phyloP scores from a whole-genome alignment of 2,329 filamentous ascomycete genomes.

The Thermothelomyces thermophilus region DNA sequence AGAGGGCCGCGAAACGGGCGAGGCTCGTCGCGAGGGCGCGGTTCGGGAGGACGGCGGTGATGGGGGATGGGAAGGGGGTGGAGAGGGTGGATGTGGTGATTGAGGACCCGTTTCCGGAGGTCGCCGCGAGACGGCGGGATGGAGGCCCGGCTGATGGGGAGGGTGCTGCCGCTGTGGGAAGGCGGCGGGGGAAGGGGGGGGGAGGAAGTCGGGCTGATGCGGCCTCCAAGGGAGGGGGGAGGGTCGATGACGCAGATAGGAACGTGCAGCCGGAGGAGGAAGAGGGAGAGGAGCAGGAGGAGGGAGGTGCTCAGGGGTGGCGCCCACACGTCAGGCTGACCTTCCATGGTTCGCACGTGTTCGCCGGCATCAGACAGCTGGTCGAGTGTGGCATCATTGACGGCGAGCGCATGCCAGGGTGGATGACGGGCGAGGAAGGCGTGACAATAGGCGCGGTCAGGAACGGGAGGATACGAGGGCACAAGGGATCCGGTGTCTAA shows the following conservation, averaged over 20 bases:
- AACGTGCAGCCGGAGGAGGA: slow-evolving; percentile 18
- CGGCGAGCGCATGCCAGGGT: slow-evolving; percentile 73
- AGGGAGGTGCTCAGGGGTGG: slow-evolving; percentile 34
- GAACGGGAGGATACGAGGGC: slow-evolving; percentile 56
- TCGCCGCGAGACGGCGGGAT: slow-evolving; percentile 7
- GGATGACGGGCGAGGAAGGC: slow-evolving; percentile 84
- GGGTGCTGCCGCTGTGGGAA: slow-evolving; percentile 21
- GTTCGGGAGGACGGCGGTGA: slow-evolving; percentile 57
- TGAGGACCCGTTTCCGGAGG: slow-evolving; percentile 48
- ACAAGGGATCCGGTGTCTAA: slow-evolving; percentile 50
- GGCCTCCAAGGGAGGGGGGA: slow-evolving; percentile 16
- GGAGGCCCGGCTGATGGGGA: slow-evolving; percentile 26
- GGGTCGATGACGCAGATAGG: slow-evolving; percentile 23
- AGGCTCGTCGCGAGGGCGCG: slow-evolving; percentile 58
- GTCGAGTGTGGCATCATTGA: slow-evolving; percentile 72
- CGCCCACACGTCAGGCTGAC: slow-evolving; percentile 57
- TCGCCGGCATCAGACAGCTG: slow-evolving; percentile 70
- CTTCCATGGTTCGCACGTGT: slow-evolving; percentile 71
- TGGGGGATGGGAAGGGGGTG: slow-evolving; percentile 53
- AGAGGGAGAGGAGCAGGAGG: slow-evolving; percentile 26
- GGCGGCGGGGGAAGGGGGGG: slow-evolving; percentile 3
- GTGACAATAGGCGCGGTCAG: slow-evolving; percentile 67
- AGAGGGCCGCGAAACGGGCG: slow-evolving; percentile 47
- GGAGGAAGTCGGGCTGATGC: slow-evolving; percentile 5
- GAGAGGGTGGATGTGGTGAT: slow-evolving; percentile 56